Base-by-base conservation (phyloP, 1,284 basidiomycete species). In the Paramarasmius palmivorus region DNA sequence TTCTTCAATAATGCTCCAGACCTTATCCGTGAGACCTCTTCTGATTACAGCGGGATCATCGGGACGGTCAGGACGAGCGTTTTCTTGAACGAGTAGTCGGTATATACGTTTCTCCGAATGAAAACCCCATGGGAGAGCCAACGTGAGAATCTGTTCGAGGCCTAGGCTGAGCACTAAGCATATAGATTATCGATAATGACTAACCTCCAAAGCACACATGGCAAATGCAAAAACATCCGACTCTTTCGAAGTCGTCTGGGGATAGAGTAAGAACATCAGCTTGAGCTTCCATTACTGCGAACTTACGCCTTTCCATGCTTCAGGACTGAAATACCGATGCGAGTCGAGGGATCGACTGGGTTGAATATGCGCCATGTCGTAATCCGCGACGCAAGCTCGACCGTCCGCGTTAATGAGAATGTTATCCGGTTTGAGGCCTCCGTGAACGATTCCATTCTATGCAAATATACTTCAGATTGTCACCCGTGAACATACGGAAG, bases 281-380 rank as follows among this genome's bases (percentile, higher is more conserved):
- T 5, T 37, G 15, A 5, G 20, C n/a, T 36, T 7, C 12, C 19
- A 41, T 20, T 10, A 32, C 25, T 52, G 23, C 20, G 14, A n/a
- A 62, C 65, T 34, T 46, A 65, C 64, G 23, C 65, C 65, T 54
- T 65, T 67, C 65, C 64, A 65, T 12, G 60, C 60, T 41, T 67
- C 65, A 4, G 65, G 65, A 37, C 65, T 67, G 23, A 61, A 60
- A 50, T 67, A 67, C 41, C 63, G 49, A 52, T 65, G 61, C 1
- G 61, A 60, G 19, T 59, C 49, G 14, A 34, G 19, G 46, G 60
- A 59, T 40, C 49, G 49, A 34, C 56, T 58, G 7, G 56, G 57
- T 40, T 61, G 59, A 6, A 65, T 49, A 48, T 63, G 60, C 4
- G 61, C 50, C 58, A 66, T 60, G n/a, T 57, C 60, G 50, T 57